These are phyloP conservation scores for Triticum dicoccoides DNA, from an alignment of 176 grass and related monocot species.

Conservation along the genomic window DNA sequence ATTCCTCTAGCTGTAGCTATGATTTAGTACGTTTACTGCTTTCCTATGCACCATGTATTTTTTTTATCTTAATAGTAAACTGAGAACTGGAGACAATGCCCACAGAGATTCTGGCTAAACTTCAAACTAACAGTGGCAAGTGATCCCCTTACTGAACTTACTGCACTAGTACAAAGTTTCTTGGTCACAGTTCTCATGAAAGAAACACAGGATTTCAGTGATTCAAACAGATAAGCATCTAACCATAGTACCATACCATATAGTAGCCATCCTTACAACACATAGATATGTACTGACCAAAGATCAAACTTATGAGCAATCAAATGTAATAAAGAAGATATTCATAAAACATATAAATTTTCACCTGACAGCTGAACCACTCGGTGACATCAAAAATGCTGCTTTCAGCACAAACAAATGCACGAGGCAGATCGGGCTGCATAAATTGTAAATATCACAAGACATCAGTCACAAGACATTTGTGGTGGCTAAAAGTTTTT, in stretches of 20 bases:
- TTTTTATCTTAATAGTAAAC: background rate
- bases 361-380: slow-evolving; percentile 95
- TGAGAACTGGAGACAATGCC: background rate
- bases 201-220: background rate
- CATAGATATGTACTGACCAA: background rate
- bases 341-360: slow-evolving; percentile 3
- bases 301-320: background rate
- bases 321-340: background rate
- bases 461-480: slow-evolving; percentile 37
- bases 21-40: background rate
- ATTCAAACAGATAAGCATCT: background rate
- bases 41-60: background rate
- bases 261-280: background rate
- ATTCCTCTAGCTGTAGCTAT: background rate
- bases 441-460: slow-evolving; percentile 28
- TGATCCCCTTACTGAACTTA: background rate
- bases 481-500: background rate
- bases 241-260: background rate
- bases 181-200: background rate
- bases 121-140: background rate
- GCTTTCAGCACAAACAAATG: slow-evolving; percentile 90
- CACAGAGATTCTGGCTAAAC: background rate
- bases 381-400: slow-evolving; percentile 93
- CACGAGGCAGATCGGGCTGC: slow-evolving; percentile 75
- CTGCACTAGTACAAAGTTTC: background rate